Evolutionary conservation across 208 protist genomes (phyloP).

Genomic region (Crithidia brevicula): DNA sequence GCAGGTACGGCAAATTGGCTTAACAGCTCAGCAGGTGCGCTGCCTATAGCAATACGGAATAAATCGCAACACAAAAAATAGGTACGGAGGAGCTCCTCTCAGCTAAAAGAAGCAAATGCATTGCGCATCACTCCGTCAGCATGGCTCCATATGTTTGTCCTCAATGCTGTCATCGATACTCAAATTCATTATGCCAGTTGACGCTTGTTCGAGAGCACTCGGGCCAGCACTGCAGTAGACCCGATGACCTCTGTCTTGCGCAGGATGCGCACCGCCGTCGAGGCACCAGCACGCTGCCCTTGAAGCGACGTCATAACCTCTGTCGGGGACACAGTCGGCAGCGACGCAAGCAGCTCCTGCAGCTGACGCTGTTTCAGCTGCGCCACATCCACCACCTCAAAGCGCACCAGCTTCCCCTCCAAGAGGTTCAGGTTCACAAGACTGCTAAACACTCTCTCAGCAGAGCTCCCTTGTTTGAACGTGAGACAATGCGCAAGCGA

Average conservation of each 20-base stretch:
- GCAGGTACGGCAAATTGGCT: too few species aligned
- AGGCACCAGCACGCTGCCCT: background rate
- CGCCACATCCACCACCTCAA: conserved; percentile 63
- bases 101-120: too few species aligned
- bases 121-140: too few species aligned
- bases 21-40: too few species aligned
- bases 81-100: too few species aligned
- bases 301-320: background rate
- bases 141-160: too few species aligned
- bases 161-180: too few species aligned
- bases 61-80: too few species aligned
- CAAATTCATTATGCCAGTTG: conserved; percentile 46
- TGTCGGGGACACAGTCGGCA: conserved; percentile 2
- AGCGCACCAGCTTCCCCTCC: conserved; percentile 88
- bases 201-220: conserved; percentile 82
- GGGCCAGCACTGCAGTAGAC: conserved; percentile 59
- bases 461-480: conserved; percentile 72
- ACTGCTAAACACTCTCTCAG: conserved; percentile 74
- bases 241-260: conserved; percentile 65
- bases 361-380: conserved; percentile 14
- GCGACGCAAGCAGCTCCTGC: conserved; percentile 21
- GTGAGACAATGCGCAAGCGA: conserved; percentile 78
- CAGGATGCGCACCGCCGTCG: conserved; percentile 29
- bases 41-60: too few species aligned
- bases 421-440: conserved; percentile 59